Conservation (phyloP, 2,329 filamentous ascomycete genomes). For the Diaporthe eres region DNA sequence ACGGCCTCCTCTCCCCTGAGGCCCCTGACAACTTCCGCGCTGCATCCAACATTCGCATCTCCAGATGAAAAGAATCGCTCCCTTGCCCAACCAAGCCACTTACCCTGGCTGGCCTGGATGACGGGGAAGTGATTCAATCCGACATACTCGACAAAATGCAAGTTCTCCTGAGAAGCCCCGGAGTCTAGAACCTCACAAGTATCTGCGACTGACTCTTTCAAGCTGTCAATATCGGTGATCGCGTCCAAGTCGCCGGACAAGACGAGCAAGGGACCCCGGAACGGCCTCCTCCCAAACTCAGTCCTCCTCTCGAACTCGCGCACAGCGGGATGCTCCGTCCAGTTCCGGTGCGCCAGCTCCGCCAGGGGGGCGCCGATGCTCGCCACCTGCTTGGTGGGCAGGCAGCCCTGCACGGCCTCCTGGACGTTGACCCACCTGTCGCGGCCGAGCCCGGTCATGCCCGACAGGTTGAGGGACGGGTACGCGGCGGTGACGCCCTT, state of each 20-base stretch:
- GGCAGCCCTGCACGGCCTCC: slow-evolving; percentile 24
- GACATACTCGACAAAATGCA: not conserved
- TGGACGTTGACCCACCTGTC: slow-evolving; percentile 20
- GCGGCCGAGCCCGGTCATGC: slow-evolving; percentile 13
- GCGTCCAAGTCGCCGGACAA: not conserved
- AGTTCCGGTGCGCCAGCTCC: not conserved
- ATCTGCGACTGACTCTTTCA: not conserved
- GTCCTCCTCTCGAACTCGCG: slow-evolving; percentile 1
- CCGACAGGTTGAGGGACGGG: not conserved
- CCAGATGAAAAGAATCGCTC: not conserved
- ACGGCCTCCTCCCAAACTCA: not conserved
- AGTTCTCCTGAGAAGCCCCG: not conserved
- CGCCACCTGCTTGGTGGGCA: slow-evolving; percentile 12
- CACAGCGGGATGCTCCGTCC: slow-evolving; percentile 1
- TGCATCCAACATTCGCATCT: not conserved
- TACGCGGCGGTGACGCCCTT: slow-evolving; percentile 22
- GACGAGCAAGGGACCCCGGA: not conserved
- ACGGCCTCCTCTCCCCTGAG: not conserved
- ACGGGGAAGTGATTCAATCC: slow-evolving; percentile 1
- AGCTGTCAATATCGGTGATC: not conserved
- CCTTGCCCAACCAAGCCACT: not conserved
- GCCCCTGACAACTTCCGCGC: not conserved
- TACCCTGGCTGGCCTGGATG: slow-evolving; percentile 10
- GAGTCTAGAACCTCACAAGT: not conserved
- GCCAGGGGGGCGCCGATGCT: not conserved